Percentiles rank a stretch among this genome's conserved stretches.
phyloP scores from a whole-genome alignment of 2,329 filamentous ascomycete species.

The Colletotrichum sp. region DNA sequence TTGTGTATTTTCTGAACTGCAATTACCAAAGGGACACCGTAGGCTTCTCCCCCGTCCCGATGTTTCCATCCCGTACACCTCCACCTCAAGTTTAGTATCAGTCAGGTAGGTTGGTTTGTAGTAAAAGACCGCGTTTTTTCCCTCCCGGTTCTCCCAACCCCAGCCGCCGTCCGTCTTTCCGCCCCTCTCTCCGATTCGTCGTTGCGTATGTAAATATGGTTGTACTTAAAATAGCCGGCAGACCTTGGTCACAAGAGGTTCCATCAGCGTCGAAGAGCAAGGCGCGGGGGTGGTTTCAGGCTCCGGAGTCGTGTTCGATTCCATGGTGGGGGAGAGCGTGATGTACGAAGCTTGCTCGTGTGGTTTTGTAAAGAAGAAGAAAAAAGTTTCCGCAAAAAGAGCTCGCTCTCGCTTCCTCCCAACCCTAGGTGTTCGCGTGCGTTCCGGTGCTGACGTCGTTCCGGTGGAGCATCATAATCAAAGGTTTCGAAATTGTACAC shows the following conservation, averaged over 20 bases:
- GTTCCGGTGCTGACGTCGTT: background rate
- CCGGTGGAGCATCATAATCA: background rate
- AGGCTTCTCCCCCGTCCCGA: background rate
- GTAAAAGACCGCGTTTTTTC: constrained; percentile 2
- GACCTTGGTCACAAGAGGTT: background rate
- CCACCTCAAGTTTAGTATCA: background rate
- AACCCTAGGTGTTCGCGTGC: background rate
- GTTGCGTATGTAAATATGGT: background rate
- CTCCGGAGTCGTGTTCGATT: background rate
- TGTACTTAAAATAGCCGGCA: background rate
- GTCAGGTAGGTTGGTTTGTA: background rate
- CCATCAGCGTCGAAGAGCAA: background rate
- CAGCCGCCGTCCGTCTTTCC: background rate
- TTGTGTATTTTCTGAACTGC: constrained; percentile 22
- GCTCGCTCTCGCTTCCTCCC: constrained; percentile 5
- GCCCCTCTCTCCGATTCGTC: background rate
- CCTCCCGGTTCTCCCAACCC: background rate
- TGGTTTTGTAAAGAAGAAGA: background rate
- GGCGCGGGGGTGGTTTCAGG: background rate
- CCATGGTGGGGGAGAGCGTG: background rate
- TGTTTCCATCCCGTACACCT: background rate
- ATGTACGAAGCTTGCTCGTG: background rate
- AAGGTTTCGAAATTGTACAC: background rate
- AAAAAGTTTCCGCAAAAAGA: constrained; percentile 5
- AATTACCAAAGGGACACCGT: background rate